phyloP scores from a whole-genome alignment of 2,329 filamentous ascomycete genomes.

The Nemania serpens region DNA sequence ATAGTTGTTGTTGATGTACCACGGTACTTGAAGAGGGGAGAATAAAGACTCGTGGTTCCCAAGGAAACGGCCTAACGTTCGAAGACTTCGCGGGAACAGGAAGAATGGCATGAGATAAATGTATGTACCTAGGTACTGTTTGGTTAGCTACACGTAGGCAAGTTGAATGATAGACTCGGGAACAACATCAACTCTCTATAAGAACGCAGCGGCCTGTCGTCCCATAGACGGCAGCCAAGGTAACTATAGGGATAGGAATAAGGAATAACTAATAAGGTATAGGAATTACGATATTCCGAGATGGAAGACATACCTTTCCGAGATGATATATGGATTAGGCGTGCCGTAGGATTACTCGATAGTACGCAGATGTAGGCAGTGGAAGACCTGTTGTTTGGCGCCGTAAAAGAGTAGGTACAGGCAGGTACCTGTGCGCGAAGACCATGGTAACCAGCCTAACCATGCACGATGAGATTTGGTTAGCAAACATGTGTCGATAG shows the following conservation, averaged over 20 bases:
- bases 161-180: background rate
- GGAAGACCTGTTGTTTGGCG: background rate
- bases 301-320: background rate
- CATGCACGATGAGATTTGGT: background rate
- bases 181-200: background rate
- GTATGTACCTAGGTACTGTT: background rate
- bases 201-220: background rate
- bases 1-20: background rate
- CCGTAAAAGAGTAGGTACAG: background rate
- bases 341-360: background rate
- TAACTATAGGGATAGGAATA: background rate
- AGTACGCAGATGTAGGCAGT: background rate
- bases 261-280: background rate
- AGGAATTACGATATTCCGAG: background rate
- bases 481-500: background rate
- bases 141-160: background rate
- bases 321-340: background rate
- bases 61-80: no score
- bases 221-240: background rate
- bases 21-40: no score
- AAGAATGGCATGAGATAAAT: background rate
- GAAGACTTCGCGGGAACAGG: background rate
- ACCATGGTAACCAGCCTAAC: background rate
- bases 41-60: no score
- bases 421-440: background rate